Evolutionary conservation across 2,329 filamentous ascomycete species (phyloP), one percentile per base, ranked within the genome.

Genomic region (Orbilia quercus): DNA sequence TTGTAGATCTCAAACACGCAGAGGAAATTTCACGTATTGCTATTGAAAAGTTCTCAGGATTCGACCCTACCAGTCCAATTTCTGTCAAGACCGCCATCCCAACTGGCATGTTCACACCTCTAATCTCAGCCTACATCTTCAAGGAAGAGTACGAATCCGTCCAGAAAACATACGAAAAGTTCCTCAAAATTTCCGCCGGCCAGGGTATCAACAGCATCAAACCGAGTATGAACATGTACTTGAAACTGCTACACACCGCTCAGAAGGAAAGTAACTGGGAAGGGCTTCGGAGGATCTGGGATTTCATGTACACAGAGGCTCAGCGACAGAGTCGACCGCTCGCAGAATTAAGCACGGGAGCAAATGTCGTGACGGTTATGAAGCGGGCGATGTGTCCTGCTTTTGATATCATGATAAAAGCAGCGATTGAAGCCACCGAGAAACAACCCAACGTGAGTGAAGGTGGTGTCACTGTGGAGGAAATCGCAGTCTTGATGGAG

Each of bases 91-190:
- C 74, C 11, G 76, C 77, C 9, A 75, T 76, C 4, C 77, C 77
- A 5, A 69, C 76, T 7, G 75, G 75, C 60, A 60, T 78, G 25
- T 78, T 78, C 70, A 75, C 76, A 1, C 77, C 77, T 5, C 55
- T 78, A 36, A 72, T 77, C 23, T 76, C 67, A 16, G 59, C 67
- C 7, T 72, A 72, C 14, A 72, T 72, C 36, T 72, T 59, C 59
- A 72, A 72, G 28, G 67, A 72, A 54, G 59, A 72, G 7, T 72
- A 72, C 38, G 67, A 72, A 1, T 34, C 59, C 2, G 67, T 72
- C 7, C 44, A 45, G 23, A 59, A 31, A 38, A 72, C 67, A 20
- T 72, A 72, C 22, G 42, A 72, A 23, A 55, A 42, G 9, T 72
- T 59, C 36, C 59, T 72, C 6, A 38, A 65, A 2, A 40, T 62